Evolutionary conservation across 176 grass and related monocot species (phyloP).

Genomic region (Oryza glumipatula): DNA sequence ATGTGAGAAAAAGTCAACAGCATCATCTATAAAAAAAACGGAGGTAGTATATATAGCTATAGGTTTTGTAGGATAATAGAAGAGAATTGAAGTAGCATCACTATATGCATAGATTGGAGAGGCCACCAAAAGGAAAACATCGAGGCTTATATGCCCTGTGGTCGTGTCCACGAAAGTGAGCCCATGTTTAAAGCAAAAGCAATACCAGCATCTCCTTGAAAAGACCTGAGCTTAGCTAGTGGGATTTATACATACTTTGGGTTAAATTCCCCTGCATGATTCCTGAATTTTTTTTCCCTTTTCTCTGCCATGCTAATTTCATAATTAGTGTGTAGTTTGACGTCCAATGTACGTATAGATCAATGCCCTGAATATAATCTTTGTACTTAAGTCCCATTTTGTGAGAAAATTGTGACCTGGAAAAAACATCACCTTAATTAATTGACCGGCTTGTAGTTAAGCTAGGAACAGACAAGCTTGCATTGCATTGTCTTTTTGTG

Average conservation of each 20-base stretch:
- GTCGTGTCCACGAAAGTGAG: constrained; percentile 54
- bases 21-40: no score
- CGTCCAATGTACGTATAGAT: not conserved
- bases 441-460: not conserved
- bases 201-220: constrained; percentile 50
- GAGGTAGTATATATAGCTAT: not conserved
- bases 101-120: constrained; percentile 17
- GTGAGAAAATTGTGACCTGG: not conserved
- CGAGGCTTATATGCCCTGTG: constrained; percentile 58
- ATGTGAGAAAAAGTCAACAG: no score
- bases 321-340: not conserved
- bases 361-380: not conserved
- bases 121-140: constrained; percentile 46
- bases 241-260: constrained; percentile 35
- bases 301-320: not conserved
- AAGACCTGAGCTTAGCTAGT: constrained; percentile 45
- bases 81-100: not conserved
- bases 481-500: not conserved
- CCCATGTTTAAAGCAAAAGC: constrained; percentile 61
- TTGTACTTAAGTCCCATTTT: not conserved
- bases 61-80: constrained; percentile 42
- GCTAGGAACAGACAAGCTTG: not conserved
- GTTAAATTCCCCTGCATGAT: not conserved
- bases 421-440: not conserved
- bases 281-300: not conserved